phyloP scores from a whole-genome alignment of 768 basidiomycete genomes.

The Sporobolomyces phaffii region DNA sequence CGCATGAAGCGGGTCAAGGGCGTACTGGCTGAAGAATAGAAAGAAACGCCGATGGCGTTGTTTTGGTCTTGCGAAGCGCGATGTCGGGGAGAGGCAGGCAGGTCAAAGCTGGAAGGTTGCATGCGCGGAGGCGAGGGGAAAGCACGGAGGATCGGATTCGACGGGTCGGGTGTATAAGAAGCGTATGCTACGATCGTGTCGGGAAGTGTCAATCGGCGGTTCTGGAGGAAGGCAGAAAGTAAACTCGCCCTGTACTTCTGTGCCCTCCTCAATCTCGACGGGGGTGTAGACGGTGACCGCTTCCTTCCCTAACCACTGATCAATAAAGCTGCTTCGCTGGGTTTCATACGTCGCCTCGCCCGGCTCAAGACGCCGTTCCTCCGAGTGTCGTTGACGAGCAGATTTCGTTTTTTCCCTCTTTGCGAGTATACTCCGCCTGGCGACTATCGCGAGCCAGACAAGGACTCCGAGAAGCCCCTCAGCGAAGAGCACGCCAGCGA shows the following conservation, averaged over 20 bases:
- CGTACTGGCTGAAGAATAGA: not conserved
- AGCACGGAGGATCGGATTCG: not conserved
- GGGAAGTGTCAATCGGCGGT: not conserved
- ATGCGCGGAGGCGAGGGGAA: not conserved
- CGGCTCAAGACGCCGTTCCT: not conserved
- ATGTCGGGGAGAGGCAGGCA: not conserved
- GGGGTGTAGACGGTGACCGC: not conserved
- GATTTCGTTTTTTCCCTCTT: not conserved
- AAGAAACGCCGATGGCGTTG: not conserved
- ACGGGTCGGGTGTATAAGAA: not conserved
- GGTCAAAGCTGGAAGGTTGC: not conserved
- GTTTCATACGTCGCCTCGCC: not conserved
- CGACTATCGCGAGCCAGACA: not conserved
- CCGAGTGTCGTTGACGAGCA: not conserved
- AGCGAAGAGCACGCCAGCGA: not conserved
- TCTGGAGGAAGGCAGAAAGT: not conserved
- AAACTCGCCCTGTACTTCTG: not conserved
- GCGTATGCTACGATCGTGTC: not conserved
- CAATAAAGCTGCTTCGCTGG: not conserved
- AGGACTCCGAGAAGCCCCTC: not conserved
- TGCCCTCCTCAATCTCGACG: not conserved
- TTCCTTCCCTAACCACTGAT: not conserved
- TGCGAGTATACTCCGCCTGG: not conserved
- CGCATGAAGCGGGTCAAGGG: not conserved
- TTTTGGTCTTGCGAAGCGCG: not conserved